Percentiles rank a stretch among this genome's conserved stretches.
Evolutionary conservation across 2,329 filamentous ascomycete species (phyloP).

Genomic region (Colletotrichum costaricense): DNA sequence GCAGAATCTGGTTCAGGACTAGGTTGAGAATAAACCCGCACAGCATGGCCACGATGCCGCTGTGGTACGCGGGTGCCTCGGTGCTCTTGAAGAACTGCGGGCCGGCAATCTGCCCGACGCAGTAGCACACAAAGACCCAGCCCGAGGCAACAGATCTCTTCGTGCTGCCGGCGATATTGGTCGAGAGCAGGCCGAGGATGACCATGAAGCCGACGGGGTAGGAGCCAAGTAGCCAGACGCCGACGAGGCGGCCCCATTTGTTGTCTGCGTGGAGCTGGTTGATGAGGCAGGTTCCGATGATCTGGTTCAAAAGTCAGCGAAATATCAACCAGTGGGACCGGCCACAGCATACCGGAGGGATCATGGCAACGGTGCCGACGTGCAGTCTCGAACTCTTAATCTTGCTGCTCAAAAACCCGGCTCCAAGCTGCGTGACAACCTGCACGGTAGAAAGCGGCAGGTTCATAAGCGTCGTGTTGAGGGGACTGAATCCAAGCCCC

Average conservation of each 20-base stretch:
- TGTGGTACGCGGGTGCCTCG: slow-evolving; percentile 26
- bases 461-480: slow-evolving; percentile 67
- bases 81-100: slow-evolving; percentile 45
- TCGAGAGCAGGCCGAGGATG: slow-evolving; percentile 36
- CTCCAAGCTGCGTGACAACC: slow-evolving; percentile 22
- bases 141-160: slow-evolving; percentile 43
- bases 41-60: slow-evolving; percentile 31
- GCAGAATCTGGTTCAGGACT: slow-evolving; percentile 23
- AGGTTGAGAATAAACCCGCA: slow-evolving; percentile 24
- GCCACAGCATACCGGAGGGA: slow-evolving; percentile 9
- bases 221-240: slow-evolving; percentile 28
- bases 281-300: slow-evolving; percentile 27
- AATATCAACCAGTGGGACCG: not conserved
- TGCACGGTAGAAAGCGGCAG: slow-evolving; percentile 52
- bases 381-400: slow-evolving; percentile 19
- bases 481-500: slow-evolving; percentile 64
- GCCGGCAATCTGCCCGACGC: slow-evolving; percentile 44
- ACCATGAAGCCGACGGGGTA: slow-evolving; percentile 34
- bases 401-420: slow-evolving; percentile 27
- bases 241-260: slow-evolving; percentile 30
- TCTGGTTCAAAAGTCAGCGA: not conserved
- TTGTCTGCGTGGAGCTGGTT: slow-evolving; percentile 30
- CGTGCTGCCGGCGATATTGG: slow-evolving; percentile 45
- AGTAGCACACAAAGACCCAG: slow-evolving; percentile 46
- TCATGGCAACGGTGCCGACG: slow-evolving; percentile 23